A percentile compares a stretch with the other conserved stretches of the same genome.
These are phyloP conservation scores for Elymus sibiricus DNA, from an alignment of 176 grass and related monocot species.

Conservation along the genomic window DNA sequence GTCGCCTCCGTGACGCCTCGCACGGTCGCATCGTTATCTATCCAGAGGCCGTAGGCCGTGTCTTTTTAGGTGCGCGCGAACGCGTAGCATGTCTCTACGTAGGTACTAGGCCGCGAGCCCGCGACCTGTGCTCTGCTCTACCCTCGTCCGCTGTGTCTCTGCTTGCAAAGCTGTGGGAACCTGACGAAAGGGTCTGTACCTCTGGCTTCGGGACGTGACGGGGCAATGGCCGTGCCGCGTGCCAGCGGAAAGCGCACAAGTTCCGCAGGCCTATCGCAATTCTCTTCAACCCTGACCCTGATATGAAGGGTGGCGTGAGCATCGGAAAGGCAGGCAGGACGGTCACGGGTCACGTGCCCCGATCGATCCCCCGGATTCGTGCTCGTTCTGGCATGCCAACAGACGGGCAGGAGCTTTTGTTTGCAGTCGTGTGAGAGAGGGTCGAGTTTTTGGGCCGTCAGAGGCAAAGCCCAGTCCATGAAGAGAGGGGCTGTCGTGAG, in stretches of 20 bases:
- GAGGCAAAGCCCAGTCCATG: neutral
- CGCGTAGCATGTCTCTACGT: neutral
- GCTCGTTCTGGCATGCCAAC: neutral
- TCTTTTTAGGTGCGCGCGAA: neutral
- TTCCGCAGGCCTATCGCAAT: neutral
- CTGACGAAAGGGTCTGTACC: neutral
- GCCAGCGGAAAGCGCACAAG: neutral
- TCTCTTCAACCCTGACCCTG: neutral
- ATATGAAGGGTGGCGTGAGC: constrained; percentile 20
- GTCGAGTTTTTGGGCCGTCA: neutral
- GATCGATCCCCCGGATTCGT: neutral
- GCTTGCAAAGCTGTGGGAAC: neutral
- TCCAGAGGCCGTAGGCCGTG: neutral
- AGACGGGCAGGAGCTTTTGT: too few relatives aligned
- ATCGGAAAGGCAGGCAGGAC: neutral
- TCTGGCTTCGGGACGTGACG: constrained; percentile 1
- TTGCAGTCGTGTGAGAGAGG: neutral
- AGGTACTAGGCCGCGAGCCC: neutral
- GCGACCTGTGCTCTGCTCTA: neutral
- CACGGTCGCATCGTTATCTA: neutral
- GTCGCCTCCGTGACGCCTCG: neutral
- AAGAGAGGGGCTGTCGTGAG: neutral
- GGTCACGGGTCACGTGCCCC: constrained; percentile 22
- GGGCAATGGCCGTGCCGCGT: neutral
- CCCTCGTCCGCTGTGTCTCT: neutral